These are phyloP conservation scores for Penicillium silybi DNA, from an alignment of 495 filamentous ascomycete genomes.

Conservation along the genomic window DNA sequence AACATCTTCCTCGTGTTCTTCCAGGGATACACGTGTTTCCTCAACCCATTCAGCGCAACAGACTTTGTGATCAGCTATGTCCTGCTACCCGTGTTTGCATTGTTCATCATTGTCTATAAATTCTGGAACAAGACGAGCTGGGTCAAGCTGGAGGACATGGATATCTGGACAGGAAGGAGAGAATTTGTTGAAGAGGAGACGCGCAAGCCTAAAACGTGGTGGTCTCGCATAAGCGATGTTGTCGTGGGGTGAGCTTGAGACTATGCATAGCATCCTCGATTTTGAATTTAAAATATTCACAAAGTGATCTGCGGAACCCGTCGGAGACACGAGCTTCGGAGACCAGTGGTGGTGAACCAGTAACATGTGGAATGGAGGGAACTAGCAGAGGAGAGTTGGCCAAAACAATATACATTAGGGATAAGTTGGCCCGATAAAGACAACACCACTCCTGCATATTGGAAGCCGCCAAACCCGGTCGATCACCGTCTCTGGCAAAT, in stretches of 20 bases:
- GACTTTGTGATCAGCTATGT: conserved; percentile 68
- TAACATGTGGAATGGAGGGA: not conserved
- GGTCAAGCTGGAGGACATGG: conserved; percentile 51
- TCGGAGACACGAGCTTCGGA: not conserved
- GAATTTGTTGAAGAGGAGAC: conserved; percentile 20
- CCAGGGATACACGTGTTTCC: conserved; percentile 54
- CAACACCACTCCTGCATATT: not conserved
- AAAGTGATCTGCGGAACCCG: not conserved
- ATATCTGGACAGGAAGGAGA: conserved; percentile 56
- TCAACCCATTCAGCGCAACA: conserved; percentile 54
- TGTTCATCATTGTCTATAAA: conserved; percentile 59
- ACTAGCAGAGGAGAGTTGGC: not conserved
- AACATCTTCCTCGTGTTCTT: conserved; percentile 64
- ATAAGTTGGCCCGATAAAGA: conserved; percentile 8
- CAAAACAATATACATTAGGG: not conserved
- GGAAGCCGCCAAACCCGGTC: conserved; percentile 2
- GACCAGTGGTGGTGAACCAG: not conserved
- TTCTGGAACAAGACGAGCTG: conserved; percentile 53
- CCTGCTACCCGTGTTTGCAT: conserved; percentile 58
- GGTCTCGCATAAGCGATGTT: conserved; percentile 15
- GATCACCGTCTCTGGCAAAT: conserved; percentile 5
- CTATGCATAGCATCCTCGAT: not conserved
- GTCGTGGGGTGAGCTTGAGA: conserved; percentile 18
- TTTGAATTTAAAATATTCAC: not conserved
- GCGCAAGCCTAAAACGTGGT: conserved; percentile 9